Evolutionary conservation across 768 basidiomycete genomes (phyloP).

Genomic region (Nidularia pulvinata): DNA sequence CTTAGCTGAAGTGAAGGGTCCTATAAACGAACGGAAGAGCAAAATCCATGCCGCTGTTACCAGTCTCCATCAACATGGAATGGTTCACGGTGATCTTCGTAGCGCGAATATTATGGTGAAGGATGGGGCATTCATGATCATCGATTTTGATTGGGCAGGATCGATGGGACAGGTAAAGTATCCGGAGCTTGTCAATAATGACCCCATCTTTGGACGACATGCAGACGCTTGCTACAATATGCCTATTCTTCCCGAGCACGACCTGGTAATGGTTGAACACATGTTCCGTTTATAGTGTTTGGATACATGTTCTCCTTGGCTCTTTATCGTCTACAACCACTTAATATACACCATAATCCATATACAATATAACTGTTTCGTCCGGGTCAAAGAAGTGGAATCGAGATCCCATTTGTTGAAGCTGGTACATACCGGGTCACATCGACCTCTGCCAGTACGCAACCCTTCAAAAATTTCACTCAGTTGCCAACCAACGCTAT

Average conservation of each 20-base stretch:
- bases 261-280: conserved; percentile 16
- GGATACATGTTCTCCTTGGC: too few species aligned
- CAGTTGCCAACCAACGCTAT: conserved; percentile 3
- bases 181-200: conserved; percentile 15
- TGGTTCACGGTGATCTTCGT: conserved; percentile 29
- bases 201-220: conserved; percentile 12
- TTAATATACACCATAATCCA: too few species aligned
- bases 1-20: conserved; percentile 7
- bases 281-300: too few species aligned
- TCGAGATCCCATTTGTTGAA: too few species aligned
- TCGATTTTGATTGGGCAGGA: conserved; percentile 29
- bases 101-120: conserved; percentile 23
- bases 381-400: too few species aligned
- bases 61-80: conserved; percentile 16
- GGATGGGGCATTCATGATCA: conserved; percentile 9
- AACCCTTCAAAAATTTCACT: conserved; percentile 3
- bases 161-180: conserved; percentile 14
- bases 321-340: too few species aligned
- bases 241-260: conserved; percentile 16
- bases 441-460: conserved; percentile 4
- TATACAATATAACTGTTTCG: too few species aligned
- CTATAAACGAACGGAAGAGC: not conserved
- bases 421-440: too few species aligned
- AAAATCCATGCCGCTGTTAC: conserved; percentile 2
- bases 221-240: conserved; percentile 11